Percentiles rank a stretch among this genome's conserved stretches.
Conservation (phyloP, 129 eudicot species). For the Apium graveolens region DNA sequence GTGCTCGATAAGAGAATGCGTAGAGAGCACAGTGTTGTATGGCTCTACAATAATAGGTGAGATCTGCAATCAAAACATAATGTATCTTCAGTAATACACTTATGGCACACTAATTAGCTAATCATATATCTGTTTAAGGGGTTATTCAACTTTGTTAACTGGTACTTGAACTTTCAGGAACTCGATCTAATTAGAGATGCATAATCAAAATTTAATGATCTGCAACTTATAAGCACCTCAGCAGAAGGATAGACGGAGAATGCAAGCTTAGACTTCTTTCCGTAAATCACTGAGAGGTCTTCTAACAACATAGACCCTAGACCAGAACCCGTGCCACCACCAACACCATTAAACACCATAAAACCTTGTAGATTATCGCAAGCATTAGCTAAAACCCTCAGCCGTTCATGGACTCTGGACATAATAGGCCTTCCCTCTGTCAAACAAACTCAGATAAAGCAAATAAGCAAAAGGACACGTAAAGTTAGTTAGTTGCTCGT, state of each 20-base stretch:
- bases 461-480: background rate
- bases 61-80: constrained; percentile 36
- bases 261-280: constrained; percentile 94
- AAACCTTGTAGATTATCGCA: constrained; percentile 96
- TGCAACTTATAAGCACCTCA: background rate
- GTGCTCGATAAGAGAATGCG: constrained; percentile 86
- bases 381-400: constrained; percentile 82
- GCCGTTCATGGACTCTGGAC: constrained; percentile 73
- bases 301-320: constrained; percentile 89
- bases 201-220: background rate
- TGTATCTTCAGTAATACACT: background rate
- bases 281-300: constrained; percentile 82
- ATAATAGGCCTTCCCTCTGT: constrained; percentile 78
- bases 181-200: background rate
- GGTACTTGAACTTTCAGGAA: background rate
- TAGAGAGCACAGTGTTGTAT: constrained; percentile 87
- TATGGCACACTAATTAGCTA: background rate
- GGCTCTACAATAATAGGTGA: constrained; percentile 95
- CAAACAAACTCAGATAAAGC: constrained; percentile 12
- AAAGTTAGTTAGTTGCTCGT: background rate
- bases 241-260: constrained; percentile 72
- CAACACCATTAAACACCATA: constrained; percentile 84
- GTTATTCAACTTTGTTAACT: too few species aligned
- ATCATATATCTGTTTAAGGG: background rate
- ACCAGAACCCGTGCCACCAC: constrained; percentile 98